phyloP scores from a whole-genome alignment of 768 basidiomycete genomes.

The Panaeolus cyanescens region DNA sequence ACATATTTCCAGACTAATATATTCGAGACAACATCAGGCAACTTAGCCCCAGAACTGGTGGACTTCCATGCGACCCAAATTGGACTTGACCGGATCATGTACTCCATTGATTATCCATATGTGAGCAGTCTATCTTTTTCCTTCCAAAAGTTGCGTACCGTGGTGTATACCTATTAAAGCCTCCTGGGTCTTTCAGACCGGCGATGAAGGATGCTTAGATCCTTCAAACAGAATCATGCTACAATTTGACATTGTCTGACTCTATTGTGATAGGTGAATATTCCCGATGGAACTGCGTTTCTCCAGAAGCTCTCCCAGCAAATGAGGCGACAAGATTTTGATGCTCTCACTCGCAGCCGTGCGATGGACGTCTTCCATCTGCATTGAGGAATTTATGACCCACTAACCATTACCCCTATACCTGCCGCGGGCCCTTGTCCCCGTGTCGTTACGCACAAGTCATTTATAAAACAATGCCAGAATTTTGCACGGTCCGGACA shows the following conservation, averaged over 20 bases:
- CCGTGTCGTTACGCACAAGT: not conserved
- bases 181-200: not conserved
- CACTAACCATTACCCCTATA: not conserved
- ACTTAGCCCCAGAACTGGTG: conserved; percentile 39
- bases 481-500: too few relatives aligned
- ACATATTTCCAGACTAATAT: conserved; percentile 41
- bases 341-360: not conserved
- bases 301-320: not conserved
- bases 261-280: not conserved
- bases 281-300: not conserved
- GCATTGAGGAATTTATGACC: not conserved
- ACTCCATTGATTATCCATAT: conserved; percentile 40
- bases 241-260: not conserved
- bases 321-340: not conserved
- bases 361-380: not conserved
- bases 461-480: not conserved
- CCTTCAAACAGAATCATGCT: not conserved
- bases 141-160: not conserved
- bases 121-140: conserved; percentile 17
- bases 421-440: not conserved
- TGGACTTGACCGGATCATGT: conserved; percentile 41
- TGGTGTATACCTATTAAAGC: not conserved
- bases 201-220: not conserved
- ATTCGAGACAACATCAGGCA: conserved; percentile 41
- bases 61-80: conserved; percentile 41